Base-by-base conservation (phyloP, 768 basidiomycete species). In the Clitopilus passeckerianus region DNA sequence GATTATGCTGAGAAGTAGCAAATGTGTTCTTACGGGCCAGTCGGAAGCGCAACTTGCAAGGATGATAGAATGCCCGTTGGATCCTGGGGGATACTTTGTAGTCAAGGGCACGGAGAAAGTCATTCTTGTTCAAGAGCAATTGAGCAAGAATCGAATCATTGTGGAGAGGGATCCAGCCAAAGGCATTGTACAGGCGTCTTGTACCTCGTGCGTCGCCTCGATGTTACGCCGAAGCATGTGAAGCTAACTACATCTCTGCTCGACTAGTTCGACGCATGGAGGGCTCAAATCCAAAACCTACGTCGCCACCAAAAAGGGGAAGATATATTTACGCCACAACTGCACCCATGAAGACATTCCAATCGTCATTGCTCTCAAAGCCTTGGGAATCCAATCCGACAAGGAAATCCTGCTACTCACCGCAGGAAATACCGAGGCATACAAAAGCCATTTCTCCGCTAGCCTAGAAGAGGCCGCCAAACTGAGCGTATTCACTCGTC, bases 71-170 rank as follows among this genome's bases (percentile, higher is more conserved):
- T 99, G 97, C 72, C 97, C 97, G 2, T 80, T 98, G 60, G 97
- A 99, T 75, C 96, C 97, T 10, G 97, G 97, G n/a, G 97, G 97
- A 3, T 98, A 98, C 71, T 99, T 99, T 72, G 90, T 99, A 60
- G 97, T 99, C 56, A 98, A 95, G 74, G 96, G 96, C 35, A 99
- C 96, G 44, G 96, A 99, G 75, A 99, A 98, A 75, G 97, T 99
- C 66, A 99, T 99, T 65, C 79, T 99, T 62, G 96, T 99, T 6
- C 97, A 99, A 72, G 97, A 98, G 71, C 97, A 99, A 75, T 75
- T 98, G 68, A 95, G 93, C 81, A 98, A 98, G 81, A 98, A 99
- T 72, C 85, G 97, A 43, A 99, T 99, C 69, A 98, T 99, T 64
- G 97, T 99, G 61, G 97, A 98, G 77, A 91, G 89, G 6, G 97